Conservation (phyloP, 2,329 filamentous ascomycete species). For the Anisogramma anomala region DNA sequence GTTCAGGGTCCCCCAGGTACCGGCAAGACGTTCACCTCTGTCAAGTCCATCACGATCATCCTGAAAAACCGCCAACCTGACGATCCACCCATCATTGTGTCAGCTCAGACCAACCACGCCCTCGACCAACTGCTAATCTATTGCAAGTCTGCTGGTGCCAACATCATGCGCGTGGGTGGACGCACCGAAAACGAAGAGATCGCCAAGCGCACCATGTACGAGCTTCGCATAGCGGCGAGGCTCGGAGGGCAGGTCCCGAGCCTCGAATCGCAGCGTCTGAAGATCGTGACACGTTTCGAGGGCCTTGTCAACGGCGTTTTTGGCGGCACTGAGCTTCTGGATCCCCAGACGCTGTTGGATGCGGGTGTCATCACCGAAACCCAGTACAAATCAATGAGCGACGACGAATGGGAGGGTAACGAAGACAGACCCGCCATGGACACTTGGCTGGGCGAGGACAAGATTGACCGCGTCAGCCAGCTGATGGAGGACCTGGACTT, state of each 20-base stretch:
- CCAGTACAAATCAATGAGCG: slow-evolving; percentile 52
- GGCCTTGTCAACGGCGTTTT: slow-evolving; percentile 30
- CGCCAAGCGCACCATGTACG: slow-evolving; percentile 53
- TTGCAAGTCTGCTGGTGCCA: slow-evolving; percentile 40
- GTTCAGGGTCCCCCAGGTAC: slow-evolving; percentile 71
- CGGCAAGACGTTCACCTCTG: slow-evolving; percentile 71
- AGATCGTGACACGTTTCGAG: slow-evolving; percentile 26
- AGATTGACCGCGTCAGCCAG: slow-evolving; percentile 21
- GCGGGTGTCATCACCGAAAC: slow-evolving; percentile 47
- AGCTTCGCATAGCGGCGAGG: slow-evolving; percentile 34
- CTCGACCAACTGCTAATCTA: slow-evolving; percentile 68
- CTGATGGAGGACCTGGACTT: slow-evolving; percentile 5
- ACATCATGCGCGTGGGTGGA: slow-evolving; percentile 52
- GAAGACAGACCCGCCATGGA: slow-evolving; percentile 17
- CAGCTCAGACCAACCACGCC: slow-evolving; percentile 85
- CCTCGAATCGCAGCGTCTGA: slow-evolving; percentile 21
- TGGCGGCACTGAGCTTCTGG: slow-evolving; percentile 32
- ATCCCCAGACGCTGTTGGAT: slow-evolving; percentile 40
- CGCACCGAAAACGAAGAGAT: slow-evolving; percentile 56
- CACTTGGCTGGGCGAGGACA: slow-evolving; percentile 47
- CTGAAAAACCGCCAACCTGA: slow-evolving; percentile 43
- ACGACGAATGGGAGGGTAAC: slow-evolving; percentile 28
- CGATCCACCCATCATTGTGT: slow-evolving; percentile 61
- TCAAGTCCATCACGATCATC: slow-evolving; percentile 56
- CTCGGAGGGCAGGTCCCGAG: slow-evolving; percentile 16